Base-by-base conservation (phyloP, 2,329 filamentous ascomycete genomes). In the Colletotrichum paranaense region DNA sequence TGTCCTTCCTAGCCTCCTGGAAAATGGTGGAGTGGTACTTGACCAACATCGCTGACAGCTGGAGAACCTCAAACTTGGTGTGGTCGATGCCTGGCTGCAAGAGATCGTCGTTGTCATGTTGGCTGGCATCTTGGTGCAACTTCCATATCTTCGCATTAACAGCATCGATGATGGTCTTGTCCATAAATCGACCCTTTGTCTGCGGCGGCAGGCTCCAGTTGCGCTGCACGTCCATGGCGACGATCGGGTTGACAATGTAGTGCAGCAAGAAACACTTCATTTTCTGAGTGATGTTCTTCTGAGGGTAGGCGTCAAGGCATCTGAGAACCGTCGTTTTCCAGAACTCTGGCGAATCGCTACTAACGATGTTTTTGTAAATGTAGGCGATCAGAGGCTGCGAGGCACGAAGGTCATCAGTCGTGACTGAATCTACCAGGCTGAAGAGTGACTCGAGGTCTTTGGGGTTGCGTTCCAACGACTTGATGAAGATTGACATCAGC, bases 111-210 rank as follows among this genome's bases (percentile, higher is more conserved):
- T 92, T 91, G 78, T 98, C 97, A 77, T 98, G 96, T 53, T 92
- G 92, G 2, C 92, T 88, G 81, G 97, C 95, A 30, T 93, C 91
- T 38, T 95, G 87, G 75, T 97, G 95, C 26, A 95, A 93, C 81
- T 94, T 96, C 97, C 97, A 99, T 66, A 99, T 92, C 81, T 95
- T 97, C 77, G 92, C 92, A 81, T 97, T 95, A 74, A 99, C 94
- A 9, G 94, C 93, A 74, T 98, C 95, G 42, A 97, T 95, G 83
- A 99, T 92, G 60, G 90, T 87, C 80, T 92, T 93, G 80, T 99
- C 95, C 83, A 98, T 93, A 24, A 99, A 86, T 70, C 92, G 92
- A 3, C 88, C 89, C 52, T 88, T 86, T 53, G 85, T 83, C 67
- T 86, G 87, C 35, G 89, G 88, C 53, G 86, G 84, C 73, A 85